These are phyloP conservation scores for Cicer chorassanicum DNA, from an alignment of 306 rosid genomes.

Conservation along the genomic window DNA sequence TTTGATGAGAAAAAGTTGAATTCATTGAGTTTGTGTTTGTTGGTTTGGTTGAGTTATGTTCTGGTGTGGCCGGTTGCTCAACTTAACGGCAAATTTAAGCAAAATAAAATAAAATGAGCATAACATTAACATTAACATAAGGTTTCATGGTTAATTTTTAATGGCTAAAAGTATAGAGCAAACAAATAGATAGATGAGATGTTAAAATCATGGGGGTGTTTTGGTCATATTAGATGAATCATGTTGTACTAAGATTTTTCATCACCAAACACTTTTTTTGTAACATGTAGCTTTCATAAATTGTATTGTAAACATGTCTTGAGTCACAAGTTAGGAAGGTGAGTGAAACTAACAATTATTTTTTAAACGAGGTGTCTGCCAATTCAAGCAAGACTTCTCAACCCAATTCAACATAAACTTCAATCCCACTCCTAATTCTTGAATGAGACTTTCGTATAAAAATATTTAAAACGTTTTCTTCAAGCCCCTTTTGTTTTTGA, in stretches of 20 bases:
- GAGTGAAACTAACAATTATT: slow-evolving; percentile 49
- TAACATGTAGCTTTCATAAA: slow-evolving; percentile 37
- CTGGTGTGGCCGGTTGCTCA: slow-evolving; percentile 37
- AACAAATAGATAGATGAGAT: slow-evolving; percentile 31
- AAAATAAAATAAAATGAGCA: slow-evolving; percentile 14
- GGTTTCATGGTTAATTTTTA: neutral
- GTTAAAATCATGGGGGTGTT: slow-evolving; percentile 47
- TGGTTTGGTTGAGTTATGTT: slow-evolving; percentile 28
- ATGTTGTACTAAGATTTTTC: neutral
- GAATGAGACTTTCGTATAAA: neutral
- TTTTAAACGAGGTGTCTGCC: slow-evolving; percentile 52
- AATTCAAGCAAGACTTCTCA: slow-evolving; percentile 68
- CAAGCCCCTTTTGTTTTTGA: slow-evolving; percentile 6
- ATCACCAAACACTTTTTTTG: slow-evolving; percentile 39
- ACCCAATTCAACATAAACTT: slow-evolving; percentile 56
- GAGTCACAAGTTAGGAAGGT: slow-evolving; percentile 61
- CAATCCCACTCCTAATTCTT: slow-evolving; percentile 59
- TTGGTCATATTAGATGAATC: slow-evolving; percentile 39
- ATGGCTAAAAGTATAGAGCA: slow-evolving; percentile 11
- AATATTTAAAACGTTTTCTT: neutral
- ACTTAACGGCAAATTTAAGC: slow-evolving; percentile 61
- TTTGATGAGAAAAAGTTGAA: slow-evolving; percentile 43
- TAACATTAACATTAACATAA: slow-evolving; percentile 18
- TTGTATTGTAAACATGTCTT: slow-evolving; percentile 42
- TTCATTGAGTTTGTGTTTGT: slow-evolving; percentile 37